Base-by-base conservation (phyloP, 2,329 filamentous ascomycete genomes). In the Paecilomyces variotii region DNA sequence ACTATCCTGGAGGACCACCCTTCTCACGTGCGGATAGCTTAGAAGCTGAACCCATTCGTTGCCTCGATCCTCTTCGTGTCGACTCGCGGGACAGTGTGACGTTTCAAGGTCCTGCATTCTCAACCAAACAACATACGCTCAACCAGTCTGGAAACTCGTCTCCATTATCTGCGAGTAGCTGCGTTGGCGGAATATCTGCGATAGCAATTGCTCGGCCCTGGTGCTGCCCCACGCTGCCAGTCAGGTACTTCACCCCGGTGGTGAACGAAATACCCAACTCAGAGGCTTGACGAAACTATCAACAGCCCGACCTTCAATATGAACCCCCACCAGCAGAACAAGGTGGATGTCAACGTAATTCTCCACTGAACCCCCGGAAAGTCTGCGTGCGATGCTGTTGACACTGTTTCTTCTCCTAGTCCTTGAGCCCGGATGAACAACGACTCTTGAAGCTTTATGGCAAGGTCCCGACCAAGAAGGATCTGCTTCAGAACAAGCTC, bases 251-350 rank as follows among this genome's bases (percentile, higher is more conserved):
- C 39, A 45, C 39, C 53, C 52, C 11, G 53, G 53, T n/a, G 53
- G 25, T 24, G 39, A 45, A 19, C 39, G 30, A 32, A 45, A 45
- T 45, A 45, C 19, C 39, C 39, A 19, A 45, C 39, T 24, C n/a
- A 7, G 39, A 45, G 35, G 12, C 35, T 45, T 19, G 35, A 45
- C 35, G 35, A 19, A 52, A 26, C 25, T 12, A 12, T 19, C 11
- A 52, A 52, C 19, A 52, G 24, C 10, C 12, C 24, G 14, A 52
- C 24, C 58, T 58, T 61, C 76, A 81, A 68, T 65, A 95, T 97
- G 91, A 97, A 97, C 76, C 93, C 93, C 68, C 91, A 92, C 76
- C 90, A 97, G 83, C 92, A 96, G 84, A 97, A 97, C 84, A 97
- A 99, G 83, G 84, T 97, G 70, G 94, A 99, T 78, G 84, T 97